A percentile compares a stretch with the other conserved stretches of the same genome.
These are phyloP conservation scores for Mortierella hygrophila DNA, from an alignment of 192 early-diverging fungal species.

Conservation along the genomic window DNA sequence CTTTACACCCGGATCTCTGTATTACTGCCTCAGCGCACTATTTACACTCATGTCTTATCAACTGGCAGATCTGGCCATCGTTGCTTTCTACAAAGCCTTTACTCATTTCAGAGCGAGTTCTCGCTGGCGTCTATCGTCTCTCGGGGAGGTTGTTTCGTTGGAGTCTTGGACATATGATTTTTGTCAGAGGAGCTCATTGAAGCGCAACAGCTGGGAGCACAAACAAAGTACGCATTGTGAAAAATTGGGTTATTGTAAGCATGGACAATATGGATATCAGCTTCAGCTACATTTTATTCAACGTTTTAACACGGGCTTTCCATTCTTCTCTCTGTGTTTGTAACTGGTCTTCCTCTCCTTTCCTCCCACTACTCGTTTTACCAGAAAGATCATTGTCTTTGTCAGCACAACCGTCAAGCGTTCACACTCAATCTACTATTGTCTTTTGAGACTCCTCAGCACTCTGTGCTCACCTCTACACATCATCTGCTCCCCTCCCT, in stretches of 20 bases:
- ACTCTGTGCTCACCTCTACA: not conserved
- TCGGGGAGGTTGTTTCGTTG: slow-evolving; percentile 1
- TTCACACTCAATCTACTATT: slow-evolving; percentile 3
- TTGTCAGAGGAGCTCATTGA: slow-evolving; percentile 3
- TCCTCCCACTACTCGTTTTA: not conserved
- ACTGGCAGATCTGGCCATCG: not conserved
- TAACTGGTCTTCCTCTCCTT: not conserved
- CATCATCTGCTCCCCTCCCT: not conserved
- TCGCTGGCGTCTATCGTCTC: not conserved
- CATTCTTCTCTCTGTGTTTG: not conserved
- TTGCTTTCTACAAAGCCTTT: not conserved
- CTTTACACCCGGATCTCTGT: not conserved
- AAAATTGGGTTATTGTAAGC: not conserved
- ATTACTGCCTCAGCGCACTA: not conserved
- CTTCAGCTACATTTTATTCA: not conserved
- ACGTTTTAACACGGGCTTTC: not conserved
- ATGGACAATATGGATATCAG: not conserved
- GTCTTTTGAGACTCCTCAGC: not conserved
- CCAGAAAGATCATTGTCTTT: not conserved
- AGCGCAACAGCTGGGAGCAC: not conserved
- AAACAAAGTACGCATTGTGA: slow-evolving; percentile 3
- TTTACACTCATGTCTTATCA: not conserved
- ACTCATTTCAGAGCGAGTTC: not conserved
- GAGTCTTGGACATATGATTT: not conserved
- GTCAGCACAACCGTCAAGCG: slow-evolving; percentile 6